Evolutionary conservation across 2,329 filamentous ascomycete species (phyloP), one percentile per base, ranked within the genome.

Genomic region (Pyricularia sp.): DNA sequence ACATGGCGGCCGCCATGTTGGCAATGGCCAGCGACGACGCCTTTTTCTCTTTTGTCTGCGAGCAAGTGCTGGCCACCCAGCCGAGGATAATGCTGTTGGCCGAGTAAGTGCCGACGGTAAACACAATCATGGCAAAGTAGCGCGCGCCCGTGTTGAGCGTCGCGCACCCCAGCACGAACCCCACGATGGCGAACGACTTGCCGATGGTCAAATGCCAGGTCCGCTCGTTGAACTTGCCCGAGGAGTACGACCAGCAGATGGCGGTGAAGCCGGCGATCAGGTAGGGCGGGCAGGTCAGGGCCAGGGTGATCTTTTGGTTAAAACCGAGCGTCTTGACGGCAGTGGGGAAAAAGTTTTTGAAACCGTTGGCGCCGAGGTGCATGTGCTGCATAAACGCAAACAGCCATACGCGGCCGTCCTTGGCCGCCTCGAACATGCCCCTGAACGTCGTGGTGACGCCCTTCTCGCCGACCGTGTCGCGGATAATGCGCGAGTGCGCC

Each of bases 61-160:
- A 89, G 76, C 91, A 88, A 75, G 92, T 92, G 75, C 91, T 88
- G 42, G 89, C 77, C n/a, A 89, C 85, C 90, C 90, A 92, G 0
- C 90, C 88, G 20, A 92, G 80, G 25, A 90, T 88, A 72, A 92
- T 89, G 1, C 86, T 85, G 71, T 92, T 90, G 14, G 84, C 83
- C 0, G 90, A 87, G 73, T 92, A 93, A 75, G 82, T 79, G 30
- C 80, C 81, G 0, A 78, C 78, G 0, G 80, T 78, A 9, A 79
- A 79, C 73, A 86, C 72, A 70, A 81, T 85, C 1, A 83, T 81
- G 2, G 80, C 82, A 0, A 81, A 76, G 69, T 85, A 86, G n/a
- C 82, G 59, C 28, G 59, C 59, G 7, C 59, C 23, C 14, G 64
- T 14, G 64, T 20, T 23, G 4, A 65, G 30, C 64, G 64, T 65